These are phyloP conservation scores for Amanita brunnescens DNA, from an alignment of 768 basidiomycete genomes.

Conservation along the genomic window DNA sequence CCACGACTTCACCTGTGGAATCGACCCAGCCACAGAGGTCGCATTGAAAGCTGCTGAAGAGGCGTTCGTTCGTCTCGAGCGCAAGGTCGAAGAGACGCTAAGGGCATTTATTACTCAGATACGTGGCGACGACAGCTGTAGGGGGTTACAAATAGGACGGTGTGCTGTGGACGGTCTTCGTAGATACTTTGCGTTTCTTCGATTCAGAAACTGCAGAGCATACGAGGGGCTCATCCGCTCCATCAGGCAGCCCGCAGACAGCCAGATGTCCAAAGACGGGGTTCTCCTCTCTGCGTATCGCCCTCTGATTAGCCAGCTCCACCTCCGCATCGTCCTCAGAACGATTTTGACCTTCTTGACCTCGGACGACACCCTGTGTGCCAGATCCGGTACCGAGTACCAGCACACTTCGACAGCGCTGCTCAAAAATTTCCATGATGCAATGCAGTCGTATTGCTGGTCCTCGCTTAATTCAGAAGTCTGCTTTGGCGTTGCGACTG, in stretches of 20 bases:
- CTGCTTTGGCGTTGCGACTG: conserved; percentile 43
- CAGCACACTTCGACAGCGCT: neutral
- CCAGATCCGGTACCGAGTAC: neutral
- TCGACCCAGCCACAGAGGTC: conserved; percentile 23
- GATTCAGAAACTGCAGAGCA: conserved; percentile 46
- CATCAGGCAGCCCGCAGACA: conserved; percentile 12
- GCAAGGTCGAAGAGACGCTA: conserved; percentile 25
- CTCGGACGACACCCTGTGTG: neutral
- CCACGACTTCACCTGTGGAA: neutral
- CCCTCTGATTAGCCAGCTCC: conserved; percentile 22
- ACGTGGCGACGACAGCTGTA: conserved; percentile 9
- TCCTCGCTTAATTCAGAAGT: conserved; percentile 39
- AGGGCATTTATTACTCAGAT: neutral
- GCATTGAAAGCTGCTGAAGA: conserved; percentile 27
- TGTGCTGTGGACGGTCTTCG: conserved; percentile 29
- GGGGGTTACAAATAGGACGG: conserved; percentile 21
- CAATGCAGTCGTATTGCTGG: conserved; percentile 41
- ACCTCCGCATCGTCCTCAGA: conserved; percentile 23
- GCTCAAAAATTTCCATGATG: conserved; percentile 20
- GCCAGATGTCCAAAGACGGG: conserved; percentile 12
- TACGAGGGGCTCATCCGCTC: conserved; percentile 33
- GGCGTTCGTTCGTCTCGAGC: conserved; percentile 35
- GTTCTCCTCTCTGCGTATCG: conserved; percentile 21
- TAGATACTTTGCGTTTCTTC: conserved; percentile 45
- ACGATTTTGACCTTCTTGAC: conserved; percentile 25